These are phyloP conservation scores for Orbilia ellipsospora DNA, from an alignment of 2,329 filamentous ascomycete species.

Conservation along the genomic window DNA sequence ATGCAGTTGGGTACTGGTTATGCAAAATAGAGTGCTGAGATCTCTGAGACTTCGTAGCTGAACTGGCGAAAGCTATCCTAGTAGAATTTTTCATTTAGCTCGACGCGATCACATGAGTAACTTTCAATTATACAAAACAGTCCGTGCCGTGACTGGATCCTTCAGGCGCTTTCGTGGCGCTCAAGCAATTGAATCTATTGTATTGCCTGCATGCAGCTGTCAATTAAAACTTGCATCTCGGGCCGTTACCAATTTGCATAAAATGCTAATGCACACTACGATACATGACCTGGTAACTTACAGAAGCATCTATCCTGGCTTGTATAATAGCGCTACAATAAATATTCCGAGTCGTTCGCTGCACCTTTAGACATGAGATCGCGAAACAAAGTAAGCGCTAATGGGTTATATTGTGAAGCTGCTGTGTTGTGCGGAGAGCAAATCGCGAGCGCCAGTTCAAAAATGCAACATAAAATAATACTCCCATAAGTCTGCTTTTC, in stretches of 20 bases:
- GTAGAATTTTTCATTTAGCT: too few relatives aligned
- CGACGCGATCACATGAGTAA: too few relatives aligned
- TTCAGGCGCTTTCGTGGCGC: slow-evolving; percentile 1
- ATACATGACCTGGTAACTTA: too few relatives aligned
- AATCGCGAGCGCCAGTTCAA: neutral
- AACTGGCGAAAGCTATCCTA: too few relatives aligned
- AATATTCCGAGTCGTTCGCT: slow-evolving; percentile 12
- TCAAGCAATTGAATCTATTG: neutral
- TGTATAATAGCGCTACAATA: slow-evolving; percentile 2
- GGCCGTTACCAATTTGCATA: too few relatives aligned
- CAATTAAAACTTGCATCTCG: neutral
- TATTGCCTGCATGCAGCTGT: neutral
- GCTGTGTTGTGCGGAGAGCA: neutral
- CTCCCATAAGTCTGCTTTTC: neutral
- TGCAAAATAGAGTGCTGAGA: neutral
- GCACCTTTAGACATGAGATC: slow-evolving; percentile 4
- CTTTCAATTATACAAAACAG: too few relatives aligned
- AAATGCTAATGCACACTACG: neutral
- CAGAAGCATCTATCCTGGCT: too few relatives aligned
- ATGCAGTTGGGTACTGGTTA: neutral
- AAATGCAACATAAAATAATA: slow-evolving; percentile 25
- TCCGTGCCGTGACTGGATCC: too few relatives aligned
- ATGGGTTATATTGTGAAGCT: neutral
- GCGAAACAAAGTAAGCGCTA: slow-evolving; percentile 4
- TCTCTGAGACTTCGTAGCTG: too few relatives aligned